Evolutionary conservation across 2,329 filamentous ascomycete species (phyloP), one percentile per base, ranked within the genome.

Genomic region (Beauveria sp.): DNA sequence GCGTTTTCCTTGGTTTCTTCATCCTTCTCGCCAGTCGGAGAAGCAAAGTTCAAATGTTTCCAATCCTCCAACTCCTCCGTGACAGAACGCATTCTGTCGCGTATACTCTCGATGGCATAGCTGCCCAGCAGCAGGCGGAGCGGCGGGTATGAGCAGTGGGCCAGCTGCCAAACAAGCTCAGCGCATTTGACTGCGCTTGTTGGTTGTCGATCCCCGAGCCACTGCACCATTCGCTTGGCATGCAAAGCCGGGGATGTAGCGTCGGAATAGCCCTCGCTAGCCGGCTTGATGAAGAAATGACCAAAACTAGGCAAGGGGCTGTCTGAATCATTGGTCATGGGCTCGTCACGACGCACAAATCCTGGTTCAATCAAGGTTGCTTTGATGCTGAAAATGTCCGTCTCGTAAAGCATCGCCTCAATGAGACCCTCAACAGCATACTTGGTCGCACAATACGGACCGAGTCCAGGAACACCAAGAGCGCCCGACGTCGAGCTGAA

Each of bases 381-480:
- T 74, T 96, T 96, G 73, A 97, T 89, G 70, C 94, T 93, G 75
- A 96, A 97, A 0, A 79, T 75, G 66, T 97, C 92, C 43, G 96
- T 88, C 72, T 99, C 94, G 74, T 97, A 97, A 18, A 97, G 82
- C 90, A 99, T 93, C 18, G 91, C 92, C 74, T 99, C 94, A 67
- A 97, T 92, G 59, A 99, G 79, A 0, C 93, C 94, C 71, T 99
- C 94, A 4, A 96, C 91, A 0, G 94, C 94, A 74, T 97, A 97
- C 73, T 97, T 99, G 18, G 92, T 96, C 1, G 94, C 94, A 73
- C 93, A 97, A 71, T 96, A 97, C 0, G 93, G 93, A 0, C 93
- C 93, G 6, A 97, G 76, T 0, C 94, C 94, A 0, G 94, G 94
- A 0, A 97, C 91, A 2, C 93, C 94, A n/a, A 97, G 81, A 0